phyloP scores from a whole-genome alignment of 371 early-diverging fungal species.

The Actinomortierella ambigua region DNA sequence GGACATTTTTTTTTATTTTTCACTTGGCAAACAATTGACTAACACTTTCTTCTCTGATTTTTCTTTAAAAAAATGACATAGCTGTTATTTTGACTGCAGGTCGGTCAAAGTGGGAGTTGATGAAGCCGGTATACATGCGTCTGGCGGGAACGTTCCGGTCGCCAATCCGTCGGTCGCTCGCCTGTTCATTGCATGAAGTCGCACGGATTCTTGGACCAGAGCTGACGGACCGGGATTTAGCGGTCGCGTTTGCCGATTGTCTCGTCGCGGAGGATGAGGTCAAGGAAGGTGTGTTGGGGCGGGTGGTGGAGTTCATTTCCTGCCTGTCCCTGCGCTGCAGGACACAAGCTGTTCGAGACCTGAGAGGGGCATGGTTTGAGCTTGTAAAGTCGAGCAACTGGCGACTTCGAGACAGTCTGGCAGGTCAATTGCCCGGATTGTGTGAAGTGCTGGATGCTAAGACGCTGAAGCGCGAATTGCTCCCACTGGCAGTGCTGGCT shows the following conservation, averaged over 20 bases:
- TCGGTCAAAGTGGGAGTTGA: slow-evolving; percentile 55
- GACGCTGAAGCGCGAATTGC: slow-evolving; percentile 54
- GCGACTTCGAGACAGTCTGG: slow-evolving; percentile 60
- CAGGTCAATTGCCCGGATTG: slow-evolving; percentile 56
- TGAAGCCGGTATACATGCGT: slow-evolving; percentile 44
- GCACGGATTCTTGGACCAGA: slow-evolving; percentile 65
- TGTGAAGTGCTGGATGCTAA: slow-evolving; percentile 57
- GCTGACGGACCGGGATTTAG: slow-evolving; percentile 61
- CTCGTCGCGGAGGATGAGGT: slow-evolving; percentile 65
- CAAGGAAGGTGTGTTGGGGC: slow-evolving; percentile 64
- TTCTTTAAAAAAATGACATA: background rate
- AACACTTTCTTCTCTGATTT: too few relatives aligned
- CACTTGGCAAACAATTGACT: too few relatives aligned
- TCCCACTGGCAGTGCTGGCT: slow-evolving; percentile 59
- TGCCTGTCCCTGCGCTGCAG: slow-evolving; percentile 57
- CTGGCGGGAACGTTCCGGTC: slow-evolving; percentile 36
- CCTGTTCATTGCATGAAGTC: slow-evolving; percentile 65
- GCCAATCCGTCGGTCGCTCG: slow-evolving; percentile 56
- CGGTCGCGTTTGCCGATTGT: slow-evolving; percentile 63
- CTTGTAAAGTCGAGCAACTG: slow-evolving; percentile 58
- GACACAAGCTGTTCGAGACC: slow-evolving; percentile 57
- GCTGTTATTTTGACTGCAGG: slow-evolving; percentile 67
- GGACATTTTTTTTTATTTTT: background rate
- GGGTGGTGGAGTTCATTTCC: slow-evolving; percentile 60
- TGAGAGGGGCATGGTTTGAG: slow-evolving; percentile 62